These are phyloP conservation scores for Boletus subcaerulescens DNA, from an alignment of 768 basidiomycete species.

Conservation along the genomic window DNA sequence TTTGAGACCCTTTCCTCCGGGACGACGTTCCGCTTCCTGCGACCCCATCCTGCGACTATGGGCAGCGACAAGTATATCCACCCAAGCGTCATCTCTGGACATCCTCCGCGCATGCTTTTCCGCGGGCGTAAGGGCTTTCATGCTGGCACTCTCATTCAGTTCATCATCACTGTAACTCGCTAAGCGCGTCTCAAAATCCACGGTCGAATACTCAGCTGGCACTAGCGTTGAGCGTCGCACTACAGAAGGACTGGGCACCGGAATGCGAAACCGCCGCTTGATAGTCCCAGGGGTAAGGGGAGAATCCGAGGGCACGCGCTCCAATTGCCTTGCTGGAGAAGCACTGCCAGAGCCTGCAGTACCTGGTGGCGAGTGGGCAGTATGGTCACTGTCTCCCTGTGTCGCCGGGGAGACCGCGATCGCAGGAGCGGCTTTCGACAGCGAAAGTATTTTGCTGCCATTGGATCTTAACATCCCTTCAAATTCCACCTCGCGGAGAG, in stretches of 20 bases:
- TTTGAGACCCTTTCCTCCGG: slow-evolving; percentile 30
- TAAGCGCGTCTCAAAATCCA: slow-evolving; percentile 82
- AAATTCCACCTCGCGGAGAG: slow-evolving; percentile 70
- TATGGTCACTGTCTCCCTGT: slow-evolving; percentile 33
- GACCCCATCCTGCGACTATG: slow-evolving; percentile 49
- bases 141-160: slow-evolving; percentile 40
- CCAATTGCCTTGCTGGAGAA: slow-evolving; percentile 20
- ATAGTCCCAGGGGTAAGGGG: slow-evolving; percentile 27
- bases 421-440: slow-evolving; percentile 27
- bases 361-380: slow-evolving; percentile 17
- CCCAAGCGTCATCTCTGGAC: slow-evolving; percentile 76
- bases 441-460: slow-evolving; percentile 39
- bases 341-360: slow-evolving; percentile 19
- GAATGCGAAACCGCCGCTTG: slow-evolving; percentile 59
- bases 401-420: slow-evolving; percentile 24
- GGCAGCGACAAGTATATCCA: slow-evolving; percentile 75
- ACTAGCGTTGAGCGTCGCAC: slow-evolving; percentile 47
- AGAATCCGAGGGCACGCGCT: slow-evolving; percentile 27
- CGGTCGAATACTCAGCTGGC: slow-evolving; percentile 75
- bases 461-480: slow-evolving; percentile 67
- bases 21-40: slow-evolving; percentile 48
- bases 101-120: slow-evolving; percentile 40
- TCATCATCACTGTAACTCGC: slow-evolving; percentile 58
- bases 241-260: slow-evolving; percentile 53
- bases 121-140: slow-evolving; percentile 39